These are phyloP conservation scores for Daldinia loculata DNA, from an alignment of 495 filamentous ascomycete species.

Conservation along the genomic window DNA sequence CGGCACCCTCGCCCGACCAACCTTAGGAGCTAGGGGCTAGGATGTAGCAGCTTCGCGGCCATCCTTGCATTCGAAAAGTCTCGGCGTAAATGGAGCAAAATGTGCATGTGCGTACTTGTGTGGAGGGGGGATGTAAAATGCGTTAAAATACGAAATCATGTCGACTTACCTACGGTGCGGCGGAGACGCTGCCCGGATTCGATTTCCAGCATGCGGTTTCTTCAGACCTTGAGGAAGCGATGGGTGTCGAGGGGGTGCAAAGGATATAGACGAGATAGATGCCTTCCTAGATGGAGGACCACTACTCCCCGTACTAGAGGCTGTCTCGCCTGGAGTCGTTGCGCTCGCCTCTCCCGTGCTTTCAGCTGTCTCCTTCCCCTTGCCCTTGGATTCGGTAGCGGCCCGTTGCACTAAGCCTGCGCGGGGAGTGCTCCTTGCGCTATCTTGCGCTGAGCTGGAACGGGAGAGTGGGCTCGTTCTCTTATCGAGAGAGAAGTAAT, in stretches of 20 bases:
- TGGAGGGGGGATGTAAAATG: conserved; percentile 2
- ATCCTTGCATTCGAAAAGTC: background rate
- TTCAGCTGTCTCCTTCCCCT: conserved; percentile 36
- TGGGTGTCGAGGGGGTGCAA: conserved; percentile 52
- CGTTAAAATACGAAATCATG: conserved; percentile 15
- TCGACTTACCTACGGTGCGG: conserved; percentile 56
- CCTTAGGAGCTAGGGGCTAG: background rate
- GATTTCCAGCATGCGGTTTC: conserved; percentile 52
- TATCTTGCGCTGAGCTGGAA: conserved; percentile 16
- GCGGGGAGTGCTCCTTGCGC: conserved; percentile 30
- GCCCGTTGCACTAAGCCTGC: conserved; percentile 21
- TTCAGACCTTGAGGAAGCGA: conserved; percentile 56
- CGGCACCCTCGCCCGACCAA: background rate
- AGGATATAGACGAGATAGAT: conserved; percentile 54
- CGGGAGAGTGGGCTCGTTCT: conserved; percentile 28
- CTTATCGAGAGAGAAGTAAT: conserved; percentile 51
- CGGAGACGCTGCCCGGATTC: conserved; percentile 57
- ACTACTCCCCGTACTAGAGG: conserved; percentile 48
- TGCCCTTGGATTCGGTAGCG: conserved; percentile 29
- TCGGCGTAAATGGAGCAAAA: background rate
- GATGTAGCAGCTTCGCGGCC: background rate
- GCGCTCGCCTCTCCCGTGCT: conserved; percentile 45
- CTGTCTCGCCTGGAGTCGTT: conserved; percentile 46
- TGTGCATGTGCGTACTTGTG: background rate
- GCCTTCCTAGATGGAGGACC: conserved; percentile 53